Conservation (phyloP, 192 early-diverging fungal species). For the Lobosporangium transversale region DNA sequence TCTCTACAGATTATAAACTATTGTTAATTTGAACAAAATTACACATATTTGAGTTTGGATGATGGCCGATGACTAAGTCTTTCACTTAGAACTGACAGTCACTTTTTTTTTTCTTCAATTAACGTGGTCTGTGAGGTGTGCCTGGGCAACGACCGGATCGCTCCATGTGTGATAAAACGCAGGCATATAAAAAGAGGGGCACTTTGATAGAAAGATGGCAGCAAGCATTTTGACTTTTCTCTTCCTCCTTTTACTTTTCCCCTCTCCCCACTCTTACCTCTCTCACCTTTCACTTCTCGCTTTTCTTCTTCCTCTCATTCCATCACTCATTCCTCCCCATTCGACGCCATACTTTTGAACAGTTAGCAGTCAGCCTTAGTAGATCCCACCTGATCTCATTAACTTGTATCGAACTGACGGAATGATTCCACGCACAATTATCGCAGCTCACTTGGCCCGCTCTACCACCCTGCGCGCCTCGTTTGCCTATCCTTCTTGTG, state of each 20-base stretch:
- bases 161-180: not conserved
- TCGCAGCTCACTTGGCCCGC: conserved; percentile 17
- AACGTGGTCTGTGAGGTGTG: not conserved
- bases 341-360: not conserved
- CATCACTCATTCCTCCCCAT: not conserved
- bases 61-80: not conserved
- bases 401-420: not conserved
- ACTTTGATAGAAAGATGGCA: not conserved
- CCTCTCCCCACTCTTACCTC: conserved; percentile 1
- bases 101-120: not conserved
- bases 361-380: not conserved
- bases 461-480: conserved; percentile 27
- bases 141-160: not conserved
- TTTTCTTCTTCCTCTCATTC: not conserved
- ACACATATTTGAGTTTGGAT: not conserved
- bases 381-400: not conserved
- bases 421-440: conserved; percentile 34
- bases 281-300: not conserved
- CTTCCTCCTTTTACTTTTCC: not conserved
- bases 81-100: not conserved
- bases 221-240: not conserved
- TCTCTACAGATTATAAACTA: not conserved
- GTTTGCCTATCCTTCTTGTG: conserved; percentile 13
- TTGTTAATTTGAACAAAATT: no score
- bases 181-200: no score